Evolutionary conservation across 2,329 filamentous ascomycete species (phyloP), one percentile per base, ranked within the genome.

Genomic region (Eurotiales sp.): DNA sequence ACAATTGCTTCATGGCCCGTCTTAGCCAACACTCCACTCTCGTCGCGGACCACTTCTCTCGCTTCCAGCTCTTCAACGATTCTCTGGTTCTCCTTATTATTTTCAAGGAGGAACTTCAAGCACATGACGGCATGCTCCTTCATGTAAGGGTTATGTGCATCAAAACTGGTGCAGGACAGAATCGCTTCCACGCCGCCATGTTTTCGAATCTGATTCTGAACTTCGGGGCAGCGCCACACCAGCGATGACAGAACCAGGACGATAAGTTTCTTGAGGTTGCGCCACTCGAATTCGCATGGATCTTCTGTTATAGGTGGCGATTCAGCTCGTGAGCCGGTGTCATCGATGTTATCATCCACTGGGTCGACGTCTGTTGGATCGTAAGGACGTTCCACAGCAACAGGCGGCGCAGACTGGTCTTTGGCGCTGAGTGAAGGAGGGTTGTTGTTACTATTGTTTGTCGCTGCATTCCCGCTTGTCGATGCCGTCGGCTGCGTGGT

Each of bases 111-210:
- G 60, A 82, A 95, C 65, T 92, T 91, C n/a, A 95, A 78, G 58
- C 88, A 91, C 65, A 95, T 85, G 45, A 91, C 89, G 2, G 90
- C 88, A 57, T 91, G 88, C 68, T 97, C 92, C 62, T 92, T 89
- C 56, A 95, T 91, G 65, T 92, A 96, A 0, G 90, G 90, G 64
- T 96, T 96, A 71, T 95, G 84, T 59, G 92, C 90, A 64, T 97
- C 92, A 65, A 93, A 93, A 27, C 85, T 82, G 61, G 90, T 96
- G 70, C 90, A 96, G 63, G 90, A 90, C 14, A 96, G 80, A 17
- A 97, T 79, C 0, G 88, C 85, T 59, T 95, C 88, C 39, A 97
- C 87, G 37, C 92, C 92, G 57, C 90, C 88, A 61, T 92, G 83
- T 44, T 84, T 81, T 40, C 95, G 82, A 56, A 97, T 88, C 66